phyloP scores from a whole-genome alignment of 139 green algal species.

The Astrephomene gubernaculifera region DNA sequence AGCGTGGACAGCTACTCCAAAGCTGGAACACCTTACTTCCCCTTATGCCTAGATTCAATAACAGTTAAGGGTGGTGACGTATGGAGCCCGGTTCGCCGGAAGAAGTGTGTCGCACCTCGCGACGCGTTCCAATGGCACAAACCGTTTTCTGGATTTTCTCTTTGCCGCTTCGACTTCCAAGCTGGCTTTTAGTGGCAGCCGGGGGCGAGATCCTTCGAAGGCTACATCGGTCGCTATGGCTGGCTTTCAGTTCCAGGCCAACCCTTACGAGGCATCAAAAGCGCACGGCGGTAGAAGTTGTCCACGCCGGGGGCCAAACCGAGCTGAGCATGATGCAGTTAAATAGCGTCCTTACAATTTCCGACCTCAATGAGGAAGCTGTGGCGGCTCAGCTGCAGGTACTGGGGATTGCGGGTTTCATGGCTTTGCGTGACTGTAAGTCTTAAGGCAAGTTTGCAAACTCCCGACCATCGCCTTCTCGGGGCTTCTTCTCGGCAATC shows the following conservation, averaged over 20 bases:
- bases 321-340: conserved; percentile 9
- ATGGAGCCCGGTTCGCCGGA: no score
- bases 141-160: neutral
- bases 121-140: neutral
- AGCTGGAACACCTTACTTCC: no score
- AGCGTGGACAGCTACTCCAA: no score
- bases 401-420: neutral
- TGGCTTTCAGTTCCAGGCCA: neutral
- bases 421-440: neutral
- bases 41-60: no score
- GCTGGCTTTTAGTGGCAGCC: neutral
- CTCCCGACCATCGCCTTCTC: neutral
- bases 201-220: neutral
- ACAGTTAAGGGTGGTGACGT: no score
- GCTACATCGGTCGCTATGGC: neutral
- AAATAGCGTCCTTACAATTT: neutral
- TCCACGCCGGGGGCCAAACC: neutral
- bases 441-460: neutral
- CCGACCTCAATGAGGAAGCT: neutral
- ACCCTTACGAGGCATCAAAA: no score
- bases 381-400: conserved; percentile 1
- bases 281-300: no score
- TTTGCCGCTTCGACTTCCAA: neutral
- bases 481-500: neutral
- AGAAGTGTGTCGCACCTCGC: neutral